Evolutionary conservation across 2,329 filamentous ascomycete species (phyloP), one percentile per base, ranked within the genome.

Genomic region (Colletotrichum spaethianum): DNA sequence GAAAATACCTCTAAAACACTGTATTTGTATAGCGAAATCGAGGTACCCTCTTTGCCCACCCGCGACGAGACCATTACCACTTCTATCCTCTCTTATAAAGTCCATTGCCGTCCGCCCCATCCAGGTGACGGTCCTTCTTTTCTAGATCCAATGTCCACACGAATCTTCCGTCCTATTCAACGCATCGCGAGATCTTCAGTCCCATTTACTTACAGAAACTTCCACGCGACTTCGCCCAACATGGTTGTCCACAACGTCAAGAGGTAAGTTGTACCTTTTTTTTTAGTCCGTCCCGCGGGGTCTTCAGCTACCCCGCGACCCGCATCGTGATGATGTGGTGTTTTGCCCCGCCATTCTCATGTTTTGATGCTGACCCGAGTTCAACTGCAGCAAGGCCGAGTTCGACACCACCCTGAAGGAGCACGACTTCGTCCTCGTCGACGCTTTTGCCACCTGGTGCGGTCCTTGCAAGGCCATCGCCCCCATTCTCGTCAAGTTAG

Each of bases 391-490:
- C 75, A 89, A 87, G 79, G 79, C 84, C 31, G 89, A 91, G 38
- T 95, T 90, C 82, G 81, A 89, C 67, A 78, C 82, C 40, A 88
- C 88, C 69, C 77, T 92, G 72, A 80, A 85, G 67, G 78, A 85
- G 77, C n/a, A 90, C 79, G 87, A 87, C 64, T 82, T 93, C 75
- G 89, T 97, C 77, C 85, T 98, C 73, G 86, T 98, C 79, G 96
- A 98, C 86, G 95, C 91, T 86, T 95, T 93, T 83, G 95, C 95
- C 68, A 91, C 87, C 74, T 98, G 95, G 95, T 98, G 96, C 87
- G 95, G 94, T 73, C 96, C 96, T 73, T 98, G 96, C 93, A 98
- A 95, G 88, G 89, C 92, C 78, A 96, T 98, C 78, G 90, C 94
- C 23, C 96, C 95, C 72, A 83, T 91, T 74, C 86, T 98, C 70